A percentile compares a stretch with the other conserved stretches of the same genome.
These are phyloP conservation scores for Xylaria sp. DNA, from an alignment of 2,329 filamentous ascomycete species.

Conservation along the genomic window DNA sequence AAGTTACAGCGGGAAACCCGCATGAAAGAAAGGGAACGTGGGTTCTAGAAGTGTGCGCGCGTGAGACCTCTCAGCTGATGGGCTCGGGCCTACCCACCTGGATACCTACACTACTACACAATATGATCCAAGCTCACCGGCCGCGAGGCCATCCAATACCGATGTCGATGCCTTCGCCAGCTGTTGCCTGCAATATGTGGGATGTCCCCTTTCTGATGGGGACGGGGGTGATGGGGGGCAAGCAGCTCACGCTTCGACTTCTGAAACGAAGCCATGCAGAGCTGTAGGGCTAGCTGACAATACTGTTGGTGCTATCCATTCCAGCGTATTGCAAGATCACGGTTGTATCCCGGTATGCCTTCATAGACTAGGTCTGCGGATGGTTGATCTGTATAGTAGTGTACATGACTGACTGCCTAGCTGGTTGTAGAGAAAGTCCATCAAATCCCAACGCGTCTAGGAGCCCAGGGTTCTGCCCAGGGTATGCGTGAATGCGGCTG, in stretches of 20 bases:
- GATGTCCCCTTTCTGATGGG: not conserved
- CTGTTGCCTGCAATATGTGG: conserved; percentile 12
- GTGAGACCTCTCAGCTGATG: conserved; percentile 19
- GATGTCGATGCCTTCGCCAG: too few relatives aligned
- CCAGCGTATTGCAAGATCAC: not conserved
- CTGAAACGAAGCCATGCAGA: conserved; percentile 7
- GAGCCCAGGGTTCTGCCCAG: too few relatives aligned
- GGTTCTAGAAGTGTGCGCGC: not conserved
- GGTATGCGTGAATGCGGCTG: conserved; percentile 5
- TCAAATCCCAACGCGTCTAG: conserved; percentile 1
- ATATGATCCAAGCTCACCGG: conserved; percentile 1
- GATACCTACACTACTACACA: not conserved
- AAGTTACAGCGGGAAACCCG: not conserved
- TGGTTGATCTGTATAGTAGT: not conserved
- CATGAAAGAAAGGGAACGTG: not conserved
- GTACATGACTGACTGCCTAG: too few relatives aligned
- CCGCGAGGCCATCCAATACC: conserved; percentile 17
- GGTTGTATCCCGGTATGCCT: not conserved
- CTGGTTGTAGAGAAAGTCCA: conserved; percentile 18
- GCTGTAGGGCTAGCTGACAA: conserved; percentile 22
- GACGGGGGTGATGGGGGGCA: not conserved
- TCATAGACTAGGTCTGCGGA: not conserved
- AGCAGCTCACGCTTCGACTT: conserved; percentile 1
- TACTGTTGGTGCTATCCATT: not conserved
- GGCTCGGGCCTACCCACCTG: too few relatives aligned